These are phyloP conservation scores for Oxyria digyna DNA, from an alignment of 148 eudicot species.

Conservation along the genomic window DNA sequence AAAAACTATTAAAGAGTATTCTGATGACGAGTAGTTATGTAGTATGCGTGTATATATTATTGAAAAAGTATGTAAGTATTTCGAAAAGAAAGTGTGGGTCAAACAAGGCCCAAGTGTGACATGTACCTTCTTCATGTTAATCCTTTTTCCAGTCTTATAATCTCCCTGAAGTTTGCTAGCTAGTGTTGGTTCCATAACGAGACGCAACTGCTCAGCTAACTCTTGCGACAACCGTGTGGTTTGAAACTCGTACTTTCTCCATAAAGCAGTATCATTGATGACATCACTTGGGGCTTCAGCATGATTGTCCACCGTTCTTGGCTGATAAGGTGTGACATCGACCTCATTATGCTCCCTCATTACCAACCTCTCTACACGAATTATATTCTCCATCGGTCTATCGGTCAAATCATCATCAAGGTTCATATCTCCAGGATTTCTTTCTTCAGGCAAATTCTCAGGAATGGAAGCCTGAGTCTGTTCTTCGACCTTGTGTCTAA, in stretches of 20 bases:
- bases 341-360: slow-evolving; percentile 25
- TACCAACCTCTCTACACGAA: slow-evolving; percentile 40
- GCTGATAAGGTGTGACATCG: slow-evolving; percentile 24
- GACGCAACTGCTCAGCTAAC: slow-evolving; percentile 90
- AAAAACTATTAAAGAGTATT: too few species aligned
- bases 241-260: slow-evolving; percentile 71
- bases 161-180: slow-evolving; percentile 99
- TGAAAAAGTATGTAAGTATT: too few species aligned
- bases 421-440: slow-evolving; percentile 16
- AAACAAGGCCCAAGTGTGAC: not conserved
- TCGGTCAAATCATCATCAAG: slow-evolving; percentile 10
- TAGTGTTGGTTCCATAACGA: slow-evolving; percentile 91
- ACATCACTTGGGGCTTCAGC: slow-evolving; percentile 32
- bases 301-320: slow-evolving; percentile 30
- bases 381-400: slow-evolving; percentile 42
- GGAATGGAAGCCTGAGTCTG: slow-evolving; percentile 16
- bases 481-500: slow-evolving; percentile 24
- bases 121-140: slow-evolving; percentile 93
- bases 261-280: slow-evolving; percentile 44
- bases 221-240: slow-evolving; percentile 92
- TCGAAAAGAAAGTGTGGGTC: too few species aligned
- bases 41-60: too few species aligned
- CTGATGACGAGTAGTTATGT: too few species aligned
- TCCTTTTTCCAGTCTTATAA: slow-evolving; percentile 95
- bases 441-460: slow-evolving; percentile 25